Evolutionary conservation across 768 basidiomycete species (phyloP), one percentile per base, ranked within the genome.

Genomic region (Lanmaoa pseudosensibilis): DNA sequence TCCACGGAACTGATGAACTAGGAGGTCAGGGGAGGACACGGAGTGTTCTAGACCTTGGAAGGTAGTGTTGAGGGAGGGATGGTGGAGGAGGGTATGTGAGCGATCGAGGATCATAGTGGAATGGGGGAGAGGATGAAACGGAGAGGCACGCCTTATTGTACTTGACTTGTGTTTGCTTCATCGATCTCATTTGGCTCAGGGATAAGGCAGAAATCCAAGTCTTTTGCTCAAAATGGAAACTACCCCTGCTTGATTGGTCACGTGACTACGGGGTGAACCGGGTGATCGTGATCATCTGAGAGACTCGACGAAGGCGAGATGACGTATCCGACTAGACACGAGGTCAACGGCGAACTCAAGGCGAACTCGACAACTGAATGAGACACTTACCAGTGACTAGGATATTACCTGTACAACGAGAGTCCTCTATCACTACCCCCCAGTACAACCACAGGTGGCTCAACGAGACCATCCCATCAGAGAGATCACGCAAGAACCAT

Each of bases 1-100:
- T 38, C 90, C 90, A 21, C 83, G 81, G 63, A 83, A 92, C 65
- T 90, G 89, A 63, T 87, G 83, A 58, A 92, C 77, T 13, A 77
- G 79, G 0, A 74, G 66, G 46, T 81, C 80, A 25, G 76, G 69
- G 0, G 84, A 80, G 5, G 89, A 90, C 30, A 83, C 58, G 10
- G 79, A 59, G 67, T 90, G 89, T 34, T 82, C 76, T 44, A 86
- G 63, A 52, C 90, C 90, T 38, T 75, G 76, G 72, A 92, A 90
- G 10, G 84, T 83, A 0, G 88, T 85, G 46, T 78, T 68, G 47
- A 92, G 83, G 36, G 70, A 66, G 36, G 73, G 54, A 70, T 90
- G 87, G 58, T 80, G 76, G 44, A 86, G 70, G 43, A 70, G 52
- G 43, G 58, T 56, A 54, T 56, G 70, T 0, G 68, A 59, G 44